Base-by-base conservation (phyloP, 257 asterid species). In the Nicotiana benthamiana region DNA sequence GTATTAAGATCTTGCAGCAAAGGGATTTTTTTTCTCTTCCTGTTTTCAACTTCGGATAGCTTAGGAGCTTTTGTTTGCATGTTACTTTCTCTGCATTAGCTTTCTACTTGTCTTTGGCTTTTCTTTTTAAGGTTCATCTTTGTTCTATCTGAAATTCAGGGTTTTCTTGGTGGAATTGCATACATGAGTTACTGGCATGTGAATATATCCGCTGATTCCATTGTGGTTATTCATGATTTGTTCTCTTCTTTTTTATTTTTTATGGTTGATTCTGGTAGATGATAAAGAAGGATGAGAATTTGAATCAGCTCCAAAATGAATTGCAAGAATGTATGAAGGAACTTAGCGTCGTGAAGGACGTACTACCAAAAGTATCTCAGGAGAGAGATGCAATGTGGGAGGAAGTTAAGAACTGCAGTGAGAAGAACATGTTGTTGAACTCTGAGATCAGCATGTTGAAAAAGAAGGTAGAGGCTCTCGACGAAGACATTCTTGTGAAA, bases 361-460 rank as follows among this genome's bases (percentile, higher is more conserved):
- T 89, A 82, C 83, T 94, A 78, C 96, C 98, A 6, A 91, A 94
- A 91, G 94, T 96, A 27, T 85, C 95, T 1, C 93, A 91, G 86
- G 99, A 96, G 82, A 92, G 99, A 88, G 98, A 96, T 81, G 18
- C 80, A 83, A 82, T 94, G 95, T 94, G 98, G 98, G 92, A 91
- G 82, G 94, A 94, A 85, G 94, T 96, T 30, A 93, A 90, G 87
- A 88, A 90, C 83, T 87, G 85, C 24, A 87, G 89, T 1, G 99
- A 96, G 91, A 86, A 86, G 83, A 90, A 91, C 83, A 96, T 93
- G 99, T 66, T 96, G 80, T 18, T 94, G 86, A 92, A 82, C 78
- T 80, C 91, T 8, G 97, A 96, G 90, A 81, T 87, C 82, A 90
- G 85, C 61, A 67, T 81, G 22, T 77, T 96, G 90, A 96, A 87